Conservation (phyloP, 2,329 filamentous ascomycete species). For the Fusarium gaditjirri region DNA sequence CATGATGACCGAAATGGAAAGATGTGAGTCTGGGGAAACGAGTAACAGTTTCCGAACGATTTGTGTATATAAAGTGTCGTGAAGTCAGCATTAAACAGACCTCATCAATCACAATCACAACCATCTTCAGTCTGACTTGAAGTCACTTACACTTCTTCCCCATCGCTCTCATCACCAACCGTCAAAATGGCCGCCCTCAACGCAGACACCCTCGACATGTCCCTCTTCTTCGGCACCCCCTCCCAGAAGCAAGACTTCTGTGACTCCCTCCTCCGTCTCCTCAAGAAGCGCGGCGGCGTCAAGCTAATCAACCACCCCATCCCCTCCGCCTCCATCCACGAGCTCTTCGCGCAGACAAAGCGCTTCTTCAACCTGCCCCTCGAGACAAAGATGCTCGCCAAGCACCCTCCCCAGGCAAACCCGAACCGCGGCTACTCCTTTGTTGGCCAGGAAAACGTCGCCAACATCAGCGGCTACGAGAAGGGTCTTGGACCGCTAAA, state of each 20-base stretch:
- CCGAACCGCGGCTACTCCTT: slow-evolving; percentile 52
- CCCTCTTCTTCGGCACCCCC: slow-evolving; percentile 44
- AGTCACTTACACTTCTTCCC: background rate
- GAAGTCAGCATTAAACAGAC: background rate
- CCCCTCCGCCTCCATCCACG: slow-evolving; percentile 34
- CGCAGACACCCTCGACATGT: slow-evolving; percentile 43
- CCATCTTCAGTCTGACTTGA: background rate
- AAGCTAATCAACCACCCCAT: slow-evolving; percentile 45
- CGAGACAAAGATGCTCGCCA: slow-evolving; percentile 47
- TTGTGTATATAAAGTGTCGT: slow-evolving; percentile 12
- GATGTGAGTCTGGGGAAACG: background rate
- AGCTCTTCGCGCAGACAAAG: slow-evolving; percentile 41
- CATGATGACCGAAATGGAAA: slow-evolving; percentile 1
- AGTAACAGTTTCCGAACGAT: slow-evolving; percentile 28
- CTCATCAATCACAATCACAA: background rate
- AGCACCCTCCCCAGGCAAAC: slow-evolving; percentile 48
- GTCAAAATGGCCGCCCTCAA: slow-evolving; percentile 29
- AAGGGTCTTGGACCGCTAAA: slow-evolving; percentile 63
- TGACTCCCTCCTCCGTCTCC: slow-evolving; percentile 32
- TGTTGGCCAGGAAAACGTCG: slow-evolving; percentile 50
- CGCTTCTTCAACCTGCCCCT: slow-evolving; percentile 48
- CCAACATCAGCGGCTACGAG: slow-evolving; percentile 48
- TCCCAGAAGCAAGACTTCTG: slow-evolving; percentile 42
- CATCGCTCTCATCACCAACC: background rate
- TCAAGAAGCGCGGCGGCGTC: slow-evolving; percentile 41